A percentile compares a stretch with the other conserved stretches of the same genome.
These are phyloP conservation scores for Ceratocystis huliohia DNA, from an alignment of 2,329 filamentous ascomycete genomes.

Conservation along the genomic window DNA sequence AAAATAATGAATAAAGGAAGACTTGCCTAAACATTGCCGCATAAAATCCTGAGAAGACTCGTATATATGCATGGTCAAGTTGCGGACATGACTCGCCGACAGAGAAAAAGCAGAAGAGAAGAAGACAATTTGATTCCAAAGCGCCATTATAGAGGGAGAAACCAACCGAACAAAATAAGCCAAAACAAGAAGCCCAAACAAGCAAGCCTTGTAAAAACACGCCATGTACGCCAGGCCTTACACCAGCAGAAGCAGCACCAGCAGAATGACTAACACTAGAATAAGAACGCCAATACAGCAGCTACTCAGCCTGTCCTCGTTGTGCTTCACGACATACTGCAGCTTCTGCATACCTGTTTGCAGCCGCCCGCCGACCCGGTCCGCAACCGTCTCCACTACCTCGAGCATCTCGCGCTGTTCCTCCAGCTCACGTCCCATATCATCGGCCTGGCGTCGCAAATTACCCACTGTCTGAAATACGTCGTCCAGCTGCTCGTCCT, in stretches of 20 bases:
- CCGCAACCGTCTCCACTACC: constrained; percentile 69
- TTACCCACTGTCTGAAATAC: constrained; percentile 91
- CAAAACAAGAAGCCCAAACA: constrained; percentile 1
- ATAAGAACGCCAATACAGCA: constrained; percentile 88
- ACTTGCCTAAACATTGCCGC: background rate
- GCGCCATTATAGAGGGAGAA: constrained; percentile 5
- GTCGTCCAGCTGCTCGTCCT: constrained; percentile 83
- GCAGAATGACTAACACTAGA: constrained; percentile 70
- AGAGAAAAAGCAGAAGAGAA: background rate
- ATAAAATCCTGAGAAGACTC: background rate
- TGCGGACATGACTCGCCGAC: background rate
- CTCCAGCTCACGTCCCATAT: constrained; percentile 92
- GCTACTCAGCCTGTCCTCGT: constrained; percentile 78
- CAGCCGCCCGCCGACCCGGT: constrained; percentile 75
- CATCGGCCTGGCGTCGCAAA: constrained; percentile 75
- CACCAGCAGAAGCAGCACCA: constrained; percentile 61
- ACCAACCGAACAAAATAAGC: background rate
- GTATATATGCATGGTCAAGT: background rate
- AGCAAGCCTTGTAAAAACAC: background rate
- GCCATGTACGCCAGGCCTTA: constrained; percentile 26
- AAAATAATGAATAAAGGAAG: background rate
- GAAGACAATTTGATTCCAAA: constrained; percentile 4
- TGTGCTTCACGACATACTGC: constrained; percentile 68
- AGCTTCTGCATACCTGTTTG: constrained; percentile 80
- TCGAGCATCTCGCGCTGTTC: constrained; percentile 86